Conservation (phyloP, 352 stramenopile genomes). For the Paralagenidium karlingii region DNA sequence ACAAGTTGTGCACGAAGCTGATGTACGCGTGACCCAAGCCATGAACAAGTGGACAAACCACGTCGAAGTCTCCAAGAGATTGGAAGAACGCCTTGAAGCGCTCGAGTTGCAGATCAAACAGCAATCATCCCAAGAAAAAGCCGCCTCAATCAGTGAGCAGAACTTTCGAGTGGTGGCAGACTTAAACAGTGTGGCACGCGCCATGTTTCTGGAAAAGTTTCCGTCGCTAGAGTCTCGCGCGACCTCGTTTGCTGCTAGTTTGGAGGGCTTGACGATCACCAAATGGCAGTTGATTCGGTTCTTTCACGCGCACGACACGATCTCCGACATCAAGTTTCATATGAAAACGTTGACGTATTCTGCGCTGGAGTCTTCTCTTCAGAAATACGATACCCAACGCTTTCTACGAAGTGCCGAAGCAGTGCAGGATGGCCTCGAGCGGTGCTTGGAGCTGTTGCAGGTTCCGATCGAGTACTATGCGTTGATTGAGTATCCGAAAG, state of each 20-base stretch:
- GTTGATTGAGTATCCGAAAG: neutral
- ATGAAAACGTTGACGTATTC: slow-evolving; percentile 47
- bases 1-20: too few relatives aligned
- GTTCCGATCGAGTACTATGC: slow-evolving; percentile 19
- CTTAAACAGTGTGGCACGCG: slow-evolving; percentile 22
- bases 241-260: slow-evolving; percentile 26
- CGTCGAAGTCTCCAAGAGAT: too few relatives aligned
- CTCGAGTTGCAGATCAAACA: too few relatives aligned
- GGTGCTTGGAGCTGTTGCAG: slow-evolving; percentile 32
- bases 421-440: slow-evolving; percentile 48
- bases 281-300: slow-evolving; percentile 56
- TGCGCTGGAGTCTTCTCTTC: slow-evolving; percentile 25
- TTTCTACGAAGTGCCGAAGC: slow-evolving; percentile 29
- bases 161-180: neutral
- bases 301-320: slow-evolving; percentile 29
- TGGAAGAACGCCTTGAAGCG: too few relatives aligned
- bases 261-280: slow-evolving; percentile 32
- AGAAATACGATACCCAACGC: slow-evolving; percentile 26
- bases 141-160: neutral
- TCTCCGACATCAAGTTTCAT: slow-evolving; percentile 42
- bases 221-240: slow-evolving; percentile 47
- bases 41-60: too few relatives aligned
- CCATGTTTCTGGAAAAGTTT: slow-evolving; percentile 56
- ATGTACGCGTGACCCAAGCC: too few relatives aligned
- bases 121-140: neutral